A percentile compares a stretch with the other conserved stretches of the same genome.
Evolutionary conservation across 257 asterid species (phyloP).

Genomic region (Galeopsis tetrahit): DNA sequence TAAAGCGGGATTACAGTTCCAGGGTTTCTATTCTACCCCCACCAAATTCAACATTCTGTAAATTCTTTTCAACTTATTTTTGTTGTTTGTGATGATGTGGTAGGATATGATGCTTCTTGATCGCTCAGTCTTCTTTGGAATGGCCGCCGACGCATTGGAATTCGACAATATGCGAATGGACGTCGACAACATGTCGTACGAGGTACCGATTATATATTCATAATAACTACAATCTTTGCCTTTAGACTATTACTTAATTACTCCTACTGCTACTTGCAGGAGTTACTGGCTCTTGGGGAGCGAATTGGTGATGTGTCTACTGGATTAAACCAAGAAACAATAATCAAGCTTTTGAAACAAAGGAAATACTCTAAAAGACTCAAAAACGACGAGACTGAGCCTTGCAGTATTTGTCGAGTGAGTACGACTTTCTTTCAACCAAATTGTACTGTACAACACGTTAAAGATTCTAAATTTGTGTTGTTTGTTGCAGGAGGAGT

Average conservation of each 20-base stretch:
- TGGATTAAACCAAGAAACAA: slow-evolving; percentile 60
- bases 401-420: slow-evolving; percentile 77
- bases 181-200: slow-evolving; percentile 74
- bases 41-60: no score
- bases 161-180: slow-evolving; percentile 74
- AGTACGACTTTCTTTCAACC: slow-evolving; percentile 31
- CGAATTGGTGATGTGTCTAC: slow-evolving; percentile 73
- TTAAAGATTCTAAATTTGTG: no score
- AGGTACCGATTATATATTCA: slow-evolving; percentile 40
- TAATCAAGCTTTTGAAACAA: slow-evolving; percentile 50
- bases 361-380: slow-evolving; percentile 28
- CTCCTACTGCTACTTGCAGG: slow-evolving; percentile 38
- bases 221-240: neutral
- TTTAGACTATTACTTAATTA: neutral
- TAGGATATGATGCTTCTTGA: slow-evolving; percentile 66
- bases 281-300: slow-evolving; percentile 65
- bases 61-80: no score
- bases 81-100: neutral
- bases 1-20: no score
- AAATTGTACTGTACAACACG: no score
- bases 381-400: slow-evolving; percentile 42
- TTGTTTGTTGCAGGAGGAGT: slow-evolving; percentile 54
- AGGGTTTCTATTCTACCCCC: no score
- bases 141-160: slow-evolving; percentile 56
- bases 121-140: slow-evolving; percentile 55